phyloP scores from a whole-genome alignment of 228 moss, liverwort and hornwort genomes.

The Sphagnum fallax region DNA sequence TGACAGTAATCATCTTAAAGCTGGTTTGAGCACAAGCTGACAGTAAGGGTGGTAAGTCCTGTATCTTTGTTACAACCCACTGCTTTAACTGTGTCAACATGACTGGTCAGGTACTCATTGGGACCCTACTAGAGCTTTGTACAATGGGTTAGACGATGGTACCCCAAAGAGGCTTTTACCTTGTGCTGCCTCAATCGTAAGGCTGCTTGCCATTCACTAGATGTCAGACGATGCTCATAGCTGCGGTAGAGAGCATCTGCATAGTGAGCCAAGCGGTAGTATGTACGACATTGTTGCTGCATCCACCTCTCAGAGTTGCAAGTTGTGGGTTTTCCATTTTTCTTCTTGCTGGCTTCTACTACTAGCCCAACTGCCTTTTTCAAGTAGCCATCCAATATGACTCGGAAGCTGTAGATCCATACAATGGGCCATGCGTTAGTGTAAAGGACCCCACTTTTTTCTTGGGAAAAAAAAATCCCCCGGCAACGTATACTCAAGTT shows the following conservation, averaged over 20 bases:
- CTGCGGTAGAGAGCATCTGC: slow-evolving; percentile 81
- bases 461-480: no score
- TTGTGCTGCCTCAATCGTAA: slow-evolving; percentile 92
- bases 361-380: slow-evolving; percentile 59
- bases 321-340: slow-evolving; percentile 25
- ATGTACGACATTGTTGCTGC: slow-evolving; percentile 55
- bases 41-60: no score
- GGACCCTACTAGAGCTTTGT: no score
- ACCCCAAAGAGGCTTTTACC: slow-evolving; percentile 18
- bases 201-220: slow-evolving; percentile 96
- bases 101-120: no score
- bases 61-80: no score
- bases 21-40: no score
- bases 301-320: slow-evolving; percentile 26
- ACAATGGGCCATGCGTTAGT: neutral
- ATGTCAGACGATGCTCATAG: slow-evolving; percentile 75
- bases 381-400: slow-evolving; percentile 81
- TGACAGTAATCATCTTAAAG: no score
- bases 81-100: no score
- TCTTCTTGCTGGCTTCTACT: slow-evolving; percentile 21
- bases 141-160: no score
- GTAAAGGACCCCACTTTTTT: no score
- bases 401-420: slow-evolving; percentile 45
- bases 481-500: no score
- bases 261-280: slow-evolving; percentile 88